phyloP scores from a whole-genome alignment of 352 stramenopile genomes.

The Phytopythium aichiense region DNA sequence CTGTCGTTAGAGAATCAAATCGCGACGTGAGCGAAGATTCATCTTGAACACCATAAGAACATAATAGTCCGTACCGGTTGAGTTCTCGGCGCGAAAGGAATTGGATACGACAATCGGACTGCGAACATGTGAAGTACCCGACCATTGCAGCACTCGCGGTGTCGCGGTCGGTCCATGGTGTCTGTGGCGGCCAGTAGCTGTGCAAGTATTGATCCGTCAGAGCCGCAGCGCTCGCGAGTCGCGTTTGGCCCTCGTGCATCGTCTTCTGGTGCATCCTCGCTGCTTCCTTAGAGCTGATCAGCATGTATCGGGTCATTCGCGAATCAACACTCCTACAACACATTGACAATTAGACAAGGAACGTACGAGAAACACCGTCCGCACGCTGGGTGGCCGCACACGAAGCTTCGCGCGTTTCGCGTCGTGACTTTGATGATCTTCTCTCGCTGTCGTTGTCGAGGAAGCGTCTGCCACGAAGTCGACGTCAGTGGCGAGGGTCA shows the following conservation, averaged over 20 bases:
- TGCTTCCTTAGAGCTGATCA: slow-evolving; percentile 37
- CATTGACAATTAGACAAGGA: background rate
- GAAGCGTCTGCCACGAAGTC: slow-evolving; percentile 27
- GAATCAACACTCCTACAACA: background rate
- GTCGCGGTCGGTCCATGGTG: slow-evolving; percentile 34
- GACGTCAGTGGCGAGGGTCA: background rate
- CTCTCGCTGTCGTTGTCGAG: slow-evolving; percentile 34
- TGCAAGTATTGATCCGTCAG: slow-evolving; percentile 56
- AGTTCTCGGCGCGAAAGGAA: slow-evolving; percentile 46
- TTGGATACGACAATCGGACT: slow-evolving; percentile 24
- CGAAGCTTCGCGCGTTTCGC: slow-evolving; percentile 36
- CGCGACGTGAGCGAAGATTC: background rate
- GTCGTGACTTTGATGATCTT: slow-evolving; percentile 45
- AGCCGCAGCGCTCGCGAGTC: slow-evolving; percentile 31
- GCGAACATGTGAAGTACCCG: slow-evolving; percentile 42
- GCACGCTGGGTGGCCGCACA: slow-evolving; percentile 51
- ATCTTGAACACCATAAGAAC: background rate
- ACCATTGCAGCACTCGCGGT: slow-evolving; percentile 23
- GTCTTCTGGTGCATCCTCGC: slow-evolving; percentile 41
- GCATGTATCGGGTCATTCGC: background rate
- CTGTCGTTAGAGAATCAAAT: slow-evolving; percentile 1
- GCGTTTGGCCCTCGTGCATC: slow-evolving; percentile 32
- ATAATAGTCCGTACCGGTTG: slow-evolving; percentile 13
- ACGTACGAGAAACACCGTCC: slow-evolving; percentile 56
- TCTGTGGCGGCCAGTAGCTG: slow-evolving; percentile 45